Base-by-base conservation (phyloP, 768 basidiomycete species). In the Lactarius sanguifluus region DNA sequence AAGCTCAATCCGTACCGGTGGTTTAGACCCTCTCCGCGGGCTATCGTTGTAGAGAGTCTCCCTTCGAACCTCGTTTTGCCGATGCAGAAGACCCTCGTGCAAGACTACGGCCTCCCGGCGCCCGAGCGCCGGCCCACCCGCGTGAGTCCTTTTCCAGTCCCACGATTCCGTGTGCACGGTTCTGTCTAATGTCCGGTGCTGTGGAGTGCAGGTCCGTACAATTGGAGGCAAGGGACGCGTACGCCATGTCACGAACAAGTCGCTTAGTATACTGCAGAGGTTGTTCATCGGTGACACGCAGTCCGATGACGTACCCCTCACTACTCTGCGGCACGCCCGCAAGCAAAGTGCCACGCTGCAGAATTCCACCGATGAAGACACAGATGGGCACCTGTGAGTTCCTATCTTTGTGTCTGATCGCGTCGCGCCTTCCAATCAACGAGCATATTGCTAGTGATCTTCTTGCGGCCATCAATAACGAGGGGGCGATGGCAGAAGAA, bases 1-100 rank as follows among this genome's bases (percentile, higher is more conserved):
- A 81, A 79, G 57, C 75, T 94, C 40, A 96, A 98, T 73, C 96
- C 94, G 2, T 98, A 97, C 76, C 82, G 87, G n/a, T 91, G 89
- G 85, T 77, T 93, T 63, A 85, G 82, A 66, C 83, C 90, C 1
- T 87, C 86, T 71, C 89, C 91, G 0, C 87, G 87, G 64, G 85
- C 85, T 0, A 83, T 90, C 52, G 86, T 83, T 62, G 89, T 91
- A 5, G 86, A 88, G 64, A 83, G 84, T 59, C 75, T 92, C 32
- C 90, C 92, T 3, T 84, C 88, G 13, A 88, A 85, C 65, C 80
- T 92, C 23, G 85, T 91, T 16, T 79, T 93, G n/a, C 90, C 90
- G 0, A 87, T 92, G 81, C 87, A 89, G 77, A 90, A 90, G 75
- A 81, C 85, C 0, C 75, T 94, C 52, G 86, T 93, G 30, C 86